Evolutionary conservation across 352 stramenopile species (phyloP).

Genomic region (Albugo candida): DNA sequence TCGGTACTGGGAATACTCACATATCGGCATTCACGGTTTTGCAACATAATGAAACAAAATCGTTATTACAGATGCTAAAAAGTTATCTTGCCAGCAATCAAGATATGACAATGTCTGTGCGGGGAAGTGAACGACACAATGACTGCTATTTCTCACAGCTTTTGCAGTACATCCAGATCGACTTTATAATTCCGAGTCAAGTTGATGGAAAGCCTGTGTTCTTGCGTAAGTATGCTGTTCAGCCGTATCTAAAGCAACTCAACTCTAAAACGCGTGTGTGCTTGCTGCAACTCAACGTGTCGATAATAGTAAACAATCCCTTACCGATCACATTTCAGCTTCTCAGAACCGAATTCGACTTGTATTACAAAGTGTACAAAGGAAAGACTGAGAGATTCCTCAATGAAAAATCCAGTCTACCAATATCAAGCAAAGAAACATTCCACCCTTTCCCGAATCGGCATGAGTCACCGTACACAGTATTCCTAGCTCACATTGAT

Average conservation of each 20-base stretch:
- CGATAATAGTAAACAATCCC: constrained; percentile 60
- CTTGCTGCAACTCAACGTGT: constrained; percentile 42
- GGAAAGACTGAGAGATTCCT: neutral
- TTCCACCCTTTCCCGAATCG: no score
- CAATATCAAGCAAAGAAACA: no score
- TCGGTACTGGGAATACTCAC: constrained; percentile 49
- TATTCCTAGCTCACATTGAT: constrained; percentile 28
- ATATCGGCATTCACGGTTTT: constrained; percentile 61
- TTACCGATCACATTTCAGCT: constrained; percentile 60
- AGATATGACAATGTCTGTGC: constrained; percentile 36
- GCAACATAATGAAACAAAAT: constrained; percentile 33
- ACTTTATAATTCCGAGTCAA: constrained; percentile 38
- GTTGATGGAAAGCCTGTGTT: constrained; percentile 53
- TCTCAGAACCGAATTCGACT: constrained; percentile 38
- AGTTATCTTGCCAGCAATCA: constrained; percentile 34
- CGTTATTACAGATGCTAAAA: constrained; percentile 43
- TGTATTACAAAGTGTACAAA: constrained; percentile 31
- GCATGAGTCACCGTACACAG: constrained; percentile 1
- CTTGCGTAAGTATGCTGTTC: constrained; percentile 35
- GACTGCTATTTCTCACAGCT: constrained; percentile 49
- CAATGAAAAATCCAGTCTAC: no score
- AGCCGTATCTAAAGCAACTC: constrained; percentile 43
- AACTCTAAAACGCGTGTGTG: constrained; percentile 54
- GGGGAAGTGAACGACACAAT: constrained; percentile 22
- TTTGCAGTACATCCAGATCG: constrained; percentile 35